Evolutionary conservation across 78 protist genomes (phyloP).

Genomic region (Reticulomyxa filosa): DNA sequence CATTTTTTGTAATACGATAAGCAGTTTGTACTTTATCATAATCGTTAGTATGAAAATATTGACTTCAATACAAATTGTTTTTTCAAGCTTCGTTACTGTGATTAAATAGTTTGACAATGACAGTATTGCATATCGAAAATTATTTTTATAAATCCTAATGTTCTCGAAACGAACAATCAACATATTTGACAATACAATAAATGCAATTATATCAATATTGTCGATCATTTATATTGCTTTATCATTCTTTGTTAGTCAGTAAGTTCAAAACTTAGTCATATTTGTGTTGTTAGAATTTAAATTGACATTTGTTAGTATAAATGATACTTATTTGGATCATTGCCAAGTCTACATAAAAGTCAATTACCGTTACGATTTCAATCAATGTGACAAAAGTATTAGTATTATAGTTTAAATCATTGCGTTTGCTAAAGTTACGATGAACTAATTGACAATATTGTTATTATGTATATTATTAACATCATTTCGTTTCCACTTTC

Average conservation of each 20-base stretch:
- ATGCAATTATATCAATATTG: conserved; percentile 50
- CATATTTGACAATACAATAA: conserved; percentile 70
- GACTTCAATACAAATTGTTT: conserved; percentile 70
- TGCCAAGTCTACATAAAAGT: conserved; percentile 50
- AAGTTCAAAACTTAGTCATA: conserved; percentile 55
- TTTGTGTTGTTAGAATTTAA: neutral
- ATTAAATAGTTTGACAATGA: conserved; percentile 68
- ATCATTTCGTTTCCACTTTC: conserved; percentile 76
- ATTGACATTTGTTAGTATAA: neutral
- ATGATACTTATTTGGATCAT: conserved; percentile 57
- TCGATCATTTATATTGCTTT: conserved; percentile 57
- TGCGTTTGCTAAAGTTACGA: conserved; percentile 71
- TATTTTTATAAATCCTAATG: conserved; percentile 77
- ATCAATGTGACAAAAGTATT: conserved; percentile 82
- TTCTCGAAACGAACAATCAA: conserved; percentile 77
- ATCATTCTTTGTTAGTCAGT: conserved; percentile 23
- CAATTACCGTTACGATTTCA: conserved; percentile 68
- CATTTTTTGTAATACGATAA: conserved; percentile 41
- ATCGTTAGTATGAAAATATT: conserved; percentile 72
- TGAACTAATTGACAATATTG: conserved; percentile 76
- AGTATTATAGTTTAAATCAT: conserved; percentile 68
- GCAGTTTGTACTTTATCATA: conserved; percentile 35
- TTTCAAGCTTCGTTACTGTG: conserved; percentile 85
- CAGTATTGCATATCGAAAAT: conserved; percentile 43
- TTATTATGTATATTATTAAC: conserved; percentile 48